Percentiles rank a stretch among this genome's conserved stretches.
phyloP scores from a whole-genome alignment of 805 yeast genomes.

The Sugiyamaella floridensis region DNA sequence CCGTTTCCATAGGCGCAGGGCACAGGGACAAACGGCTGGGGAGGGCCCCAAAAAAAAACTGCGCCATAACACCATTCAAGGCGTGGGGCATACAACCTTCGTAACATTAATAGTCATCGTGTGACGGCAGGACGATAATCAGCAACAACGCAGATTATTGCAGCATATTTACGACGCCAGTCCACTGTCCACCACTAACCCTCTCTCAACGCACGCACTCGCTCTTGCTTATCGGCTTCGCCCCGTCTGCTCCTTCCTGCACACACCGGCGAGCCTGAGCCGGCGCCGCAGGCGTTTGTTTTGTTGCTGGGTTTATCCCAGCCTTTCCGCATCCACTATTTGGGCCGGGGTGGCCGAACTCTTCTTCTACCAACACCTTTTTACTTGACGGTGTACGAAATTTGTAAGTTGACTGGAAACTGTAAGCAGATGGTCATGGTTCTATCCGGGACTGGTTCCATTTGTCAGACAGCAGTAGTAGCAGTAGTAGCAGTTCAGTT shows the following conservation, averaged over 20 bases:
- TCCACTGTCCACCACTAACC: background rate
- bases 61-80: too few relatives aligned
- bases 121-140: too few relatives aligned
- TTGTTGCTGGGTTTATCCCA: background rate
- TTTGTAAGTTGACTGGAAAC: too few relatives aligned
- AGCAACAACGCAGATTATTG: background rate
- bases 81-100: too few relatives aligned
- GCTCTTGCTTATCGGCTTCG: background rate
- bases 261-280: background rate
- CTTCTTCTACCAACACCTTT: background rate
- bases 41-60: background rate
- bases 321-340: background rate
- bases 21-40: conserved; percentile 1
- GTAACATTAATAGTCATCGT: too few relatives aligned
- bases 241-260: background rate
- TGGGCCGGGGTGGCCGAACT: background rate
- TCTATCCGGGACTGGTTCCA: too few relatives aligned
- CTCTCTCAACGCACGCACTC: background rate
- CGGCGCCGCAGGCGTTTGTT: background rate
- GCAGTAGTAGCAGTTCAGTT: background rate
- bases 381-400: too few relatives aligned
- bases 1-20: background rate
- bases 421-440: too few relatives aligned
- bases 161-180: too few relatives aligned
- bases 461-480: background rate